Conservation (phyloP, 192 early-diverging fungal genomes). For the Phlyctochytrium planicorne region DNA sequence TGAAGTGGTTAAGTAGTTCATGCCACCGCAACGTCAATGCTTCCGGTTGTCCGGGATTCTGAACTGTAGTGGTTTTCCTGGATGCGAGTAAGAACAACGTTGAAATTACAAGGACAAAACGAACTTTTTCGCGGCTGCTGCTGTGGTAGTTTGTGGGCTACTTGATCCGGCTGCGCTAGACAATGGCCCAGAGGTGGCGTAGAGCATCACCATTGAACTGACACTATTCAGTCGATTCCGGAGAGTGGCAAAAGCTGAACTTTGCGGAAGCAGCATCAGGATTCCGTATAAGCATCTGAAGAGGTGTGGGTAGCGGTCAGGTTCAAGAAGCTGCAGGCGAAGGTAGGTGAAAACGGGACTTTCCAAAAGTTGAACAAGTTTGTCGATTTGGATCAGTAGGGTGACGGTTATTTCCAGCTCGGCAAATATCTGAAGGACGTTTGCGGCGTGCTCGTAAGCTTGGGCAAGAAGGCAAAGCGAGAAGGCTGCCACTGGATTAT, state of each 20-base stretch:
- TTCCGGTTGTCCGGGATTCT: constrained; percentile 1
- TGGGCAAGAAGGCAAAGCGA: constrained; percentile 95
- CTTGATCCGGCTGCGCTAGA: background rate
- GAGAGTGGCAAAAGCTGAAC: constrained; percentile 91
- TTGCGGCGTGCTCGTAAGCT: constrained; percentile 88
- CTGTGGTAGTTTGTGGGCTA: too few relatives aligned
- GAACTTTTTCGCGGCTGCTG: constrained; percentile 3
- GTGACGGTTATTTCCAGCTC: constrained; percentile 94
- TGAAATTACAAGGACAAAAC: constrained; percentile 7
- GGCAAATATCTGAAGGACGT: constrained; percentile 80
- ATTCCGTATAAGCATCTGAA: constrained; percentile 93
- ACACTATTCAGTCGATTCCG: constrained; percentile 91
- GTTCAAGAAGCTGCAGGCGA: constrained; percentile 91
- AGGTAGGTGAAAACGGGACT: constrained; percentile 97
- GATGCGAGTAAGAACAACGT: background rate
- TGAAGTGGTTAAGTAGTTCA: constrained; percentile 74
- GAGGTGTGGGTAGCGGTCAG: constrained; percentile 82
- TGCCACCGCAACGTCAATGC: constrained; percentile 46
- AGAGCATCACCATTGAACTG: constrained; percentile 45
- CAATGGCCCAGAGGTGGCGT: constrained; percentile 12
- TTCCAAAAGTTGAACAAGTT: constrained; percentile 95
- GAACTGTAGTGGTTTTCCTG: background rate
- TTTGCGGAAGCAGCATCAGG: constrained; percentile 96
- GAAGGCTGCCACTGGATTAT: constrained; percentile 92
- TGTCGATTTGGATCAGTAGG: constrained; percentile 94